These are phyloP conservation scores for Borealophlyctis nickersoniae DNA, from an alignment of 192 early-diverging fungal species.

Conservation along the genomic window DNA sequence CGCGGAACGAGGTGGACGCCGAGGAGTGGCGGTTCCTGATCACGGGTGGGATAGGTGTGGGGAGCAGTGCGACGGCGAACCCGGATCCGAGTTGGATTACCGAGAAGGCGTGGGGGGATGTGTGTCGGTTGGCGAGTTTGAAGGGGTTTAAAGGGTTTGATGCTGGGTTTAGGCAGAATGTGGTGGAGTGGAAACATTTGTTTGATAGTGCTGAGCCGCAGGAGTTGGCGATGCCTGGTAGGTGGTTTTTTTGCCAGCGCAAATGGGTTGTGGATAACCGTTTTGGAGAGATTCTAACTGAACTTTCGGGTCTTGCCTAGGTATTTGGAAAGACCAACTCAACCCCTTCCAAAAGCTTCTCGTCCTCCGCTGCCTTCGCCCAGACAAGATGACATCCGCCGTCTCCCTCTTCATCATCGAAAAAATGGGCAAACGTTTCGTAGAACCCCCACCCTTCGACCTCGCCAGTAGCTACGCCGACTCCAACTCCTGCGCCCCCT, in stretches of 20 bases:
- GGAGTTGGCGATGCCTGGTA: slow-evolving; percentile 42
- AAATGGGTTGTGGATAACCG: too few species aligned
- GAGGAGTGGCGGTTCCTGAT: slow-evolving; percentile 55
- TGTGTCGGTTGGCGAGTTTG: slow-evolving; percentile 42
- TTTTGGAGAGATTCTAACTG: too few species aligned
- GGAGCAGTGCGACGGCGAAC: slow-evolving; percentile 24
- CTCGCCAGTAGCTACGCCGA: slow-evolving; percentile 57
- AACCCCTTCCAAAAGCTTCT: slow-evolving; percentile 49
- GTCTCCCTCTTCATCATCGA: slow-evolving; percentile 52
- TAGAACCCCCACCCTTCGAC: slow-evolving; percentile 61
- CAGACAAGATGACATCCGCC: slow-evolving; percentile 55
- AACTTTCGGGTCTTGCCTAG: too few species aligned
- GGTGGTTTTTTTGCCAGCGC: slow-evolving; percentile 5
- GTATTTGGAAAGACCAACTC: slow-evolving; percentile 40
- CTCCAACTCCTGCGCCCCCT: slow-evolving; percentile 46
- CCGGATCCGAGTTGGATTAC: slow-evolving; percentile 52
- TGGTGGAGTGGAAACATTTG: slow-evolving; percentile 44
- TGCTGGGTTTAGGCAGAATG: slow-evolving; percentile 28
- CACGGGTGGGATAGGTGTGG: slow-evolving; percentile 53
- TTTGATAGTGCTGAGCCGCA: slow-evolving; percentile 55
- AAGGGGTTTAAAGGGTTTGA: slow-evolving; percentile 41
- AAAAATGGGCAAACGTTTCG: slow-evolving; percentile 54
- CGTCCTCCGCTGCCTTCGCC: slow-evolving; percentile 49
- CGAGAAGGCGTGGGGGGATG: slow-evolving; percentile 52
- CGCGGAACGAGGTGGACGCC: slow-evolving; percentile 46